Conservation (phyloP, 805 yeast genomes). For the Ogataea glucozyma region DNA sequence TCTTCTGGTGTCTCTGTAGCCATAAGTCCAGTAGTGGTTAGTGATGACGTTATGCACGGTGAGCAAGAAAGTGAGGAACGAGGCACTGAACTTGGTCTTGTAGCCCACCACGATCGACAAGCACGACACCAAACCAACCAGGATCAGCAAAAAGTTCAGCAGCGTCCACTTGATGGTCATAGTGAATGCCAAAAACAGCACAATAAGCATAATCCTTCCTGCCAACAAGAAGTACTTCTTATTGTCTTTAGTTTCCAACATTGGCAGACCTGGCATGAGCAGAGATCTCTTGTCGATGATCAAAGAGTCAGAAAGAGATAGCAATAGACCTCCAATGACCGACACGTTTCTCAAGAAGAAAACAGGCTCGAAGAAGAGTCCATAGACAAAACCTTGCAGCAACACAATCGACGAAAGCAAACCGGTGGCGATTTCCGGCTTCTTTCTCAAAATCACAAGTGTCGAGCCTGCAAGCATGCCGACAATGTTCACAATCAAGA, state of each 20-base stretch:
- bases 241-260: constrained; percentile 67
- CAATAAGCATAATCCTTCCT: constrained; percentile 83
- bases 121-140: constrained; percentile 70
- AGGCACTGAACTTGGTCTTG: constrained; percentile 88
- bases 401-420: constrained; percentile 70
- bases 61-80: constrained; percentile 64
- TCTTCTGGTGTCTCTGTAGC: constrained; percentile 69
- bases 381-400: constrained; percentile 85
- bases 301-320: constrained; percentile 84
- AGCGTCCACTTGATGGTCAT: constrained; percentile 73
- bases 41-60: constrained; percentile 73
- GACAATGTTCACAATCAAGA: constrained; percentile 61
- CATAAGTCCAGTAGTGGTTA: constrained; percentile 88
- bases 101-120: constrained; percentile 85
- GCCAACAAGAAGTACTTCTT: constrained; percentile 82
- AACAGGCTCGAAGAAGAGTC: constrained; percentile 75
- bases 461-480: constrained; percentile 76
- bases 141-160: constrained; percentile 60
- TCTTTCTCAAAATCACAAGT: constrained; percentile 66
- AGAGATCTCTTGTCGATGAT: constrained; percentile 70
- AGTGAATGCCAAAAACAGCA: constrained; percentile 83
- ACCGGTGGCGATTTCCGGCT: constrained; percentile 68
- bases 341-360: constrained; percentile 86
- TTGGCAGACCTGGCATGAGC: constrained; percentile 74
- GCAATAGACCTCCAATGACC: constrained; percentile 87